These are phyloP conservation scores for Verticillium longisporum DNA, from an alignment of 2,329 filamentous ascomycete species.

Conservation along the genomic window DNA sequence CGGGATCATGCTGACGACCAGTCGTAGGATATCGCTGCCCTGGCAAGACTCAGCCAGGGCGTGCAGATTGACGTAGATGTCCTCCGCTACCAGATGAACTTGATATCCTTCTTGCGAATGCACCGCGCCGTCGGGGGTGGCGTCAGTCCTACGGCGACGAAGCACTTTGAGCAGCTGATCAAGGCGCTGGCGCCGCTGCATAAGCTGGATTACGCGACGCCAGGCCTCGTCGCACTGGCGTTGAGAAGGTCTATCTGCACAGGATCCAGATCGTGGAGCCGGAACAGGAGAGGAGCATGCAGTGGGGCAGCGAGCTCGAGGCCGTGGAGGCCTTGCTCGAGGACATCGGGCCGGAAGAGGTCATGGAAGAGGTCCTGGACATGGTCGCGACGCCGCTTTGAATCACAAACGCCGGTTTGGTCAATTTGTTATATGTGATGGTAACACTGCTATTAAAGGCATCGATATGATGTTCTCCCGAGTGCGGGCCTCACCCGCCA, in stretches of 20 bases:
- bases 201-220: constrained; percentile 71
- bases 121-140: constrained; percentile 79
- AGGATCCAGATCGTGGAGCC: constrained; percentile 65
- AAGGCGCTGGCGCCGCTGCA: constrained; percentile 77
- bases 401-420: not conserved
- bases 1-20: constrained; percentile 8
- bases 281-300: constrained; percentile 75
- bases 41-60: constrained; percentile 51
- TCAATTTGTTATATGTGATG: not conserved
- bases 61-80: constrained; percentile 70
- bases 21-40: constrained; percentile 45
- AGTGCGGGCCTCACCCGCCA: not conserved
- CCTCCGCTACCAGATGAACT: constrained; percentile 77
- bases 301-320: constrained; percentile 78
- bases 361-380: constrained; percentile 57
- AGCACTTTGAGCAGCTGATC: constrained; percentile 64
- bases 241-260: constrained; percentile 79
- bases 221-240: constrained; percentile 75
- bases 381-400: constrained; percentile 49
- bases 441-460: not conserved
- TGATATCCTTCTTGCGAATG: constrained; percentile 78
- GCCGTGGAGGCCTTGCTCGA: constrained; percentile 64
- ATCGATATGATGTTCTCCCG: not conserved
- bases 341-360: constrained; percentile 51
- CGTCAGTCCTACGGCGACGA: constrained; percentile 70